A percentile compares a stretch with the other conserved stretches of the same genome.
Conservation (phyloP, 192 early-diverging fungal genomes). For the Backusella liffmaniae region DNA sequence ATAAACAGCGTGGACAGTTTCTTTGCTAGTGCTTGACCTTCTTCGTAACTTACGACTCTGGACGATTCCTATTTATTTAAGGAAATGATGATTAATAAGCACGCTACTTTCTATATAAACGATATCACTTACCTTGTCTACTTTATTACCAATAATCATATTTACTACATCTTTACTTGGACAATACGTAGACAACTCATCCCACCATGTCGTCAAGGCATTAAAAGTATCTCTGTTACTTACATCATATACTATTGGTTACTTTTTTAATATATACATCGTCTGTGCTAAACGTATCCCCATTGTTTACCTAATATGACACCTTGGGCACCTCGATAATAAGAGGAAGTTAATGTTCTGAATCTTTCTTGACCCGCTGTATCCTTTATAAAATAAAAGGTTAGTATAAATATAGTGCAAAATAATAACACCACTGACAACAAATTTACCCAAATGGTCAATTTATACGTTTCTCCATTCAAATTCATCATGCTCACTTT, state of each 20-base stretch:
- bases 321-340: conserved; percentile 97
- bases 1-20: conserved; percentile 91
- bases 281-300: conserved; percentile 23
- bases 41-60: conserved; percentile 77
- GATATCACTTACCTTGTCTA: conserved; percentile 79
- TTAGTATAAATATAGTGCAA: background rate
- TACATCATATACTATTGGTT: conserved; percentile 87
- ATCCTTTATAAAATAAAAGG: conserved; percentile 71
- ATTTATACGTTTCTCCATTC: conserved; percentile 86
- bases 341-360: conserved; percentile 95
- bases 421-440: background rate
- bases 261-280: background rate
- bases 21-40: conserved; percentile 90
- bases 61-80: conserved; percentile 44
- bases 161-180: conserved; percentile 85
- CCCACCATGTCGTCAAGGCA: conserved; percentile 88
- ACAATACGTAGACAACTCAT: conserved; percentile 90
- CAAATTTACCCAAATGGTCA: conserved; percentile 86
- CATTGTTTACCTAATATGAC: conserved; percentile 79
- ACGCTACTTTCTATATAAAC: conserved; percentile 23
- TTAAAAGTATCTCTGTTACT: conserved; percentile 91
- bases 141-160: conserved; percentile 98
- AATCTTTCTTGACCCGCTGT: conserved; percentile 98
- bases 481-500: conserved; percentile 89
- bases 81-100: background rate